phyloP scores from a whole-genome alignment of 2,329 filamentous ascomycete genomes.

The Aureobasidium zeae region DNA sequence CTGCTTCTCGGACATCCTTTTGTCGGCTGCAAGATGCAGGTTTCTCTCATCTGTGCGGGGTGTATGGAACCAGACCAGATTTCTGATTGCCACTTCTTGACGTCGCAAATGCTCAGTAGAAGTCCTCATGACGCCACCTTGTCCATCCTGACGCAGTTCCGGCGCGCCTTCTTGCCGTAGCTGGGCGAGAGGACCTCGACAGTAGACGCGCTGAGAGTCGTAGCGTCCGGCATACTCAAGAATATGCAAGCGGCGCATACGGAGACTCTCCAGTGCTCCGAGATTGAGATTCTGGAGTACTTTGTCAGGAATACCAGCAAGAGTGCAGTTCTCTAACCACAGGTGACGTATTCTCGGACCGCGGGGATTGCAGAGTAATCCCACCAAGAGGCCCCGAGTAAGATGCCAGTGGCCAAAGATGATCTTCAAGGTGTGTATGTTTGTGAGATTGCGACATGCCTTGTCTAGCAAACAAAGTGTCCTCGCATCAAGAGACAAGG shows the following conservation, averaged over 20 bases:
- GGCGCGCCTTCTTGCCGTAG: conserved; percentile 20
- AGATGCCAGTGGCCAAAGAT: conserved; percentile 37
- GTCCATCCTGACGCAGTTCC: conserved; percentile 21
- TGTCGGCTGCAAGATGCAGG: too few species aligned
- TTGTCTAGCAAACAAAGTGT: conserved; percentile 32
- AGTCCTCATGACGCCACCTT: conserved; percentile 18
- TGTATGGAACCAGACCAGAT: neutral
- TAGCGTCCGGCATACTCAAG: conserved; percentile 17
- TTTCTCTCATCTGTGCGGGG: neutral
- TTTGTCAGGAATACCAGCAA: conserved; percentile 24
- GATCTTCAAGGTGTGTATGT: conserved; percentile 37
- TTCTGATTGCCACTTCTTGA: conserved; percentile 19
- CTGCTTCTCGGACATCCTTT: neutral
- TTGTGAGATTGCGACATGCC: conserved; percentile 34
- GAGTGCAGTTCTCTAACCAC: conserved; percentile 39
- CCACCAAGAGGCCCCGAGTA: conserved; percentile 32
- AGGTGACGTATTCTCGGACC: conserved; percentile 30
- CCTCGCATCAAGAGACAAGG: conserved; percentile 33
- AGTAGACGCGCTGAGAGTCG: conserved; percentile 19
- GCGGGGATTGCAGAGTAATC: conserved; percentile 30
- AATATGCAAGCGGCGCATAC: conserved; percentile 34
- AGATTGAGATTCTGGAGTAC: conserved; percentile 21
- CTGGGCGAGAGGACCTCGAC: conserved; percentile 21
- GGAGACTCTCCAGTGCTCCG: conserved; percentile 32
- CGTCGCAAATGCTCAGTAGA: neutral